Evolutionary conservation across 192 early-diverging fungal genomes (phyloP), one percentile per base, ranked within the genome.

Genomic region (Physocladia obscura): DNA sequence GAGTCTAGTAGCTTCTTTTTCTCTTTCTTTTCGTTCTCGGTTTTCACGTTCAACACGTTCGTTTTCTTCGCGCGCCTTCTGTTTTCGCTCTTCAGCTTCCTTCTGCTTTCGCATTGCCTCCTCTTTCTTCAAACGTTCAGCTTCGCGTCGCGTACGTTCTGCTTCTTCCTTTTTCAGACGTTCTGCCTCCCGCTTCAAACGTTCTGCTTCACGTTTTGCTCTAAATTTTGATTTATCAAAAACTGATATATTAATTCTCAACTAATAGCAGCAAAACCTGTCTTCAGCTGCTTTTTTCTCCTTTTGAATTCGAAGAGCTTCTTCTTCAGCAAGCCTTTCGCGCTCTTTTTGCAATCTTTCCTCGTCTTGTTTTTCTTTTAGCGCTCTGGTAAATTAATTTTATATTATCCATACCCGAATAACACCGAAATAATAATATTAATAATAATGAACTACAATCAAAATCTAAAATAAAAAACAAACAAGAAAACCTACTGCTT

Each of bases 341-440:
- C 88, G 83, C 62, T 89, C 86, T 76, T 82, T 89, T 78, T 90
- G 89, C 64, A 89, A 82, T 56, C 89, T 89, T 37, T 82, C 69
- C 34, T 80, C 76, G 26, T 68, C 86, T 76, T 82, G 88, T 78
- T 91, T 89, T 60, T 89, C 83, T 51, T 91, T 91, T 32, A 81
- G 57, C 37, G 81, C 77, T 24, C 90, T 92, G 74, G 6, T 15
- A 34, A 57, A 56, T 22, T 26, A 2, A 57, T 40, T 21, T n/a
- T n/a, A n/a, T n/a, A n/a, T n/a, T n/a, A n/a, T n/a, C n/a, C 8
- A 44, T 13, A 13, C 19, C 40, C 57, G 11, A 54, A 54, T 15
- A 54, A 54, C 22, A 54, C 52, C n/a, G n/a, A n/a, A n/a, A n/a
- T n/a, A n/a, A n/a, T n/a, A 47, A 13, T 11, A n/a, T 47, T 47